phyloP scores from a whole-genome alignment of 1,139 yeast genomes.

The Yamadazyma aaseri region DNA sequence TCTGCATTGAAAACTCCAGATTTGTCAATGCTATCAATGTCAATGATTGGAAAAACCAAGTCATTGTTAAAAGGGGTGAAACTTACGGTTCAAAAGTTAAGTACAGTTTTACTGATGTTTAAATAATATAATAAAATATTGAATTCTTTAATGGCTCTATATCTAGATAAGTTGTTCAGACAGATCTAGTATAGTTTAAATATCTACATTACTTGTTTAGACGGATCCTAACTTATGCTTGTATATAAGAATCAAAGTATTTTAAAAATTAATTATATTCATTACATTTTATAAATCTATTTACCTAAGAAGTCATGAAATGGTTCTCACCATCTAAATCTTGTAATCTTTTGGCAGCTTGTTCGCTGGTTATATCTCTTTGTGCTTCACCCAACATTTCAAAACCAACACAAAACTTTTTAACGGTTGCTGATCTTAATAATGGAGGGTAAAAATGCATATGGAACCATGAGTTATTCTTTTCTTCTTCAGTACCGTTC shows the following conservation, averaged over 20 bases:
- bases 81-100: constrained; percentile 53
- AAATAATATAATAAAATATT: too few relatives aligned
- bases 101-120: constrained; percentile 22
- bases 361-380: constrained; percentile 74
- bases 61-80: constrained; percentile 51
- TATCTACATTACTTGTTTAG: too few relatives aligned
- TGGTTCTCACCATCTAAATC: constrained; percentile 43
- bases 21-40: constrained; percentile 56
- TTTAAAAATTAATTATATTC: too few relatives aligned
- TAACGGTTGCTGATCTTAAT: constrained; percentile 70
- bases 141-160: too few relatives aligned
- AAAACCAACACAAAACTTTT: constrained; percentile 75
- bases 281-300: too few relatives aligned
- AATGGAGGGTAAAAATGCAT: constrained; percentile 81
- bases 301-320: constrained; percentile 20
- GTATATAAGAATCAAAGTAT: too few relatives aligned
- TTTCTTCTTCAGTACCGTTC: constrained; percentile 36
- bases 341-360: constrained; percentile 61
- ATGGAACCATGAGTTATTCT: constrained; percentile 61
- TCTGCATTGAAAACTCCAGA: constrained; percentile 65
- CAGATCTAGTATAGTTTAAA: too few relatives aligned
- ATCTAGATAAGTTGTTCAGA: too few relatives aligned
- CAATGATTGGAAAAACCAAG: constrained; percentile 51
- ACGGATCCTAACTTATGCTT: too few relatives aligned
- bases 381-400: constrained; percentile 81